phyloP scores from a whole-genome alignment of 2,329 filamentous ascomycete genomes.

The Nemania sp. region DNA sequence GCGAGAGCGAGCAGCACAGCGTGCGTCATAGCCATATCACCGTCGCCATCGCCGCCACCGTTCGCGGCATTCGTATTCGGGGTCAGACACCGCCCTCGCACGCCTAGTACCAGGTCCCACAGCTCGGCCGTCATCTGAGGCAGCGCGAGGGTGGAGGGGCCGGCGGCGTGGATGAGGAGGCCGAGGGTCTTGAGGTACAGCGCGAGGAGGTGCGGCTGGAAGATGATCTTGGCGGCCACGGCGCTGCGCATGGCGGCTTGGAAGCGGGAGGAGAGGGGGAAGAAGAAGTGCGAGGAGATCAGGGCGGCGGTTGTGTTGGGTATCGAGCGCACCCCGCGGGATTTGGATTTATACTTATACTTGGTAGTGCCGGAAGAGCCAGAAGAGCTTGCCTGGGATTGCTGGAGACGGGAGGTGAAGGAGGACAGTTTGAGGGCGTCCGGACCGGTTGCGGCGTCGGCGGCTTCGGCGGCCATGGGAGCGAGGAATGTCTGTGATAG shows the following conservation, averaged over 20 bases:
- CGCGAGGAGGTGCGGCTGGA: constrained; percentile 79
- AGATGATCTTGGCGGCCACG: constrained; percentile 65
- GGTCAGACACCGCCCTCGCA: constrained; percentile 69
- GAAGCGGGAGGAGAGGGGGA: constrained; percentile 84
- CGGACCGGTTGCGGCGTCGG: constrained; percentile 82
- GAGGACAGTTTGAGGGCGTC: constrained; percentile 88
- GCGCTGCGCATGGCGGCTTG: constrained; percentile 68
- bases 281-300: constrained; percentile 83
- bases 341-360: constrained; percentile 49
- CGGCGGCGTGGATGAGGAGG: constrained; percentile 83
- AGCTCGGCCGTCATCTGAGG: constrained; percentile 86
- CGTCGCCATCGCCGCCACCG: constrained; percentile 21
- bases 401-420: constrained; percentile 82
- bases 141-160: constrained; percentile 80
- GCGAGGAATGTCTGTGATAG: constrained; percentile 80
- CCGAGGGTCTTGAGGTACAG: constrained; percentile 89
- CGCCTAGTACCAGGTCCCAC: constrained; percentile 80
- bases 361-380: no score
- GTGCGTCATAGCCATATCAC: constrained; percentile 74
- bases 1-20: constrained; percentile 84
- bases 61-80: constrained; percentile 10
- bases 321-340: constrained; percentile 63
- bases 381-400: constrained; percentile 48
- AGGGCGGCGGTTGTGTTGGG: constrained; percentile 83
- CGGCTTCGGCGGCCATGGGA: constrained; percentile 84